Evolutionary conservation across 2,329 filamentous ascomycete species (phyloP).

Genomic region (Aspergillus luchuensis): DNA sequence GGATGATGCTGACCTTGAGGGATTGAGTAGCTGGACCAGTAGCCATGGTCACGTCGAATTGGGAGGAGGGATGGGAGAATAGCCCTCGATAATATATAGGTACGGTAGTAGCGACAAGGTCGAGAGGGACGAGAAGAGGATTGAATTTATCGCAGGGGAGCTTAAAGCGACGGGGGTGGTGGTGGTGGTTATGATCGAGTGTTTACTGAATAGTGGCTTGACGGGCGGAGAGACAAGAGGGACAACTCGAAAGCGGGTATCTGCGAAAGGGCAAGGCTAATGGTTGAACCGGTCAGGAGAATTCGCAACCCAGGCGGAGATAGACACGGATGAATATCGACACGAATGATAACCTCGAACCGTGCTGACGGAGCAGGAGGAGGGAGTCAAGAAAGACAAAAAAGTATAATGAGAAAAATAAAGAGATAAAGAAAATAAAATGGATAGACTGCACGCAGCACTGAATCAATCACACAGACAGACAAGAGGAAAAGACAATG

Average conservation of each 20-base stretch:
- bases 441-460: no score
- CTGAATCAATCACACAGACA: no score
- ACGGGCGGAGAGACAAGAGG: neutral
- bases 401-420: neutral
- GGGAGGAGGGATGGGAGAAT: conserved; percentile 6
- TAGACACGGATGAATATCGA: neutral
- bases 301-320: conserved; percentile 5
- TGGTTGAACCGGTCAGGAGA: conserved; percentile 2
- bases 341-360: conserved; percentile 1
- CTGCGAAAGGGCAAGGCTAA: conserved; percentile 3
- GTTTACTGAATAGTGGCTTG: conserved; percentile 5
- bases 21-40: conserved; percentile 84
- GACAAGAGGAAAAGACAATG: neutral
- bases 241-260: conserved; percentile 1
- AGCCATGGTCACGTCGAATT: conserved; percentile 58
- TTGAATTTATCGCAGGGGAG: neutral
- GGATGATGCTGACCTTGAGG: conserved; percentile 69
- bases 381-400: neutral
- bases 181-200: neutral
- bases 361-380: neutral
- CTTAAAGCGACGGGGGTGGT: neutral
- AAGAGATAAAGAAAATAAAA: no score
- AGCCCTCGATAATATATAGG: conserved; percentile 9
- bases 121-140: neutral
- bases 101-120: conserved; percentile 12